Evolutionary conservation across 768 basidiomycete species (phyloP), one percentile per base, ranked within the genome.

Genomic region (Amanita rubescens): DNA sequence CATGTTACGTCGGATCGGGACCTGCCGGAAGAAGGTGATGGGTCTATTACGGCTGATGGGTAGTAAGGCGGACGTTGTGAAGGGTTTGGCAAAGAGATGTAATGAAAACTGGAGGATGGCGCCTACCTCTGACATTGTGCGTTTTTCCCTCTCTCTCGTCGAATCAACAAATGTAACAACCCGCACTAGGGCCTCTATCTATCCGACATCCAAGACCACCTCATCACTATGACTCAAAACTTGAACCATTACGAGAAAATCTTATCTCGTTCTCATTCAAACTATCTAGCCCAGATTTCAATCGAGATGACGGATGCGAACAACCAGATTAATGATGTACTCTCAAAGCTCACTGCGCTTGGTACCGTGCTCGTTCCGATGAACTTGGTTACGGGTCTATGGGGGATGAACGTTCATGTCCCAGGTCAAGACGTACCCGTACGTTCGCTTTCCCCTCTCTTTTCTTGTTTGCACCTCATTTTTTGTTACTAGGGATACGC

Each of bases 301-400:
- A 98, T 99, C 70, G 96, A 98, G 74, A 99, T 98, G 95, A 95
- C 93, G 33, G 94, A 97, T 62, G 96, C 96, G 38, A 99, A 99
- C 72, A 99, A 99, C 69, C 94, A 98, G 73, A 99, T 98, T 74
- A 99, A 99, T 71, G 94, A 98, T 65, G 96, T 99, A 2, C 81
- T 98, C 5, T 92, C 90, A 4, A 97, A 97, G 74, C 75, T 99
- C 56, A 98, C 96, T 0, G 95, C 96, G 6, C 79, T 99, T 43
- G 96, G 96, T 79, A 99, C 96, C 5, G 84, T 99, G 5, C 85
- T 98, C 60, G 86, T 99, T 65, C 96, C 90, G 33, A 96, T 94
- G 87, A 98, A 98, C 68, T 70, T 98, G 67, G 82, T 99, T 48
- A 99, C 96, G 24, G 94, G 90, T 84, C 24, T 53, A 12, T 95